Evolutionary conservation across 805 yeast species (phyloP).

Genomic region (Candida suzukii): DNA sequence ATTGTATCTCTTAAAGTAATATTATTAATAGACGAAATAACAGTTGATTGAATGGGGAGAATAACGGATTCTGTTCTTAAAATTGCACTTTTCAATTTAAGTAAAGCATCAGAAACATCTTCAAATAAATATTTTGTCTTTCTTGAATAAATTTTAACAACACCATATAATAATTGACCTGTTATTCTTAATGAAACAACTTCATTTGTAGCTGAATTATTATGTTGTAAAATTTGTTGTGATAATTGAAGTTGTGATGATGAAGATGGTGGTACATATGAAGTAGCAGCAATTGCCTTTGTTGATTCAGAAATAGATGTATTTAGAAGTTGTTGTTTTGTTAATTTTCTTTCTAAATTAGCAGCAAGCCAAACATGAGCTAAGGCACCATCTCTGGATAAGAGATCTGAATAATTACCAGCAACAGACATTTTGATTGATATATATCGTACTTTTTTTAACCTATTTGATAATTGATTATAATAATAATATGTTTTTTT

Average conservation of each 20-base stretch:
- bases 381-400: slow-evolving; percentile 72
- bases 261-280: slow-evolving; percentile 9
- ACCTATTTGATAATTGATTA: too few species aligned
- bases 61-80: slow-evolving; percentile 42
- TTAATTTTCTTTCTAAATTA: slow-evolving; percentile 69
- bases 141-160: slow-evolving; percentile 77
- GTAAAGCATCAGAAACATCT: slow-evolving; percentile 72
- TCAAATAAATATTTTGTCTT: slow-evolving; percentile 78
- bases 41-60: slow-evolving; percentile 53
- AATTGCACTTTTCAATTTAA: slow-evolving; percentile 65
- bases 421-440: too few species aligned
- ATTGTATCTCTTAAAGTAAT: slow-evolving; percentile 70
- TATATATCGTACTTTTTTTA: too few species aligned
- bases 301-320: slow-evolving; percentile 67
- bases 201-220: slow-evolving; percentile 24
- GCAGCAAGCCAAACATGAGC: slow-evolving; percentile 94
- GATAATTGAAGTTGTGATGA: slow-evolving; percentile 1
- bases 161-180: slow-evolving; percentile 81
- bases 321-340: slow-evolving; percentile 63
- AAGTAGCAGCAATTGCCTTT: slow-evolving; percentile 49
- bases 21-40: slow-evolving; percentile 50
- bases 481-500: too few species aligned
- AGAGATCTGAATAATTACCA: too few species aligned
- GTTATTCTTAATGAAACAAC: slow-evolving; percentile 75
- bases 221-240: slow-evolving; percentile 9